Conservation (phyloP, 1,284 basidiomycete species). For the Cystobasidium sp. region DNA sequence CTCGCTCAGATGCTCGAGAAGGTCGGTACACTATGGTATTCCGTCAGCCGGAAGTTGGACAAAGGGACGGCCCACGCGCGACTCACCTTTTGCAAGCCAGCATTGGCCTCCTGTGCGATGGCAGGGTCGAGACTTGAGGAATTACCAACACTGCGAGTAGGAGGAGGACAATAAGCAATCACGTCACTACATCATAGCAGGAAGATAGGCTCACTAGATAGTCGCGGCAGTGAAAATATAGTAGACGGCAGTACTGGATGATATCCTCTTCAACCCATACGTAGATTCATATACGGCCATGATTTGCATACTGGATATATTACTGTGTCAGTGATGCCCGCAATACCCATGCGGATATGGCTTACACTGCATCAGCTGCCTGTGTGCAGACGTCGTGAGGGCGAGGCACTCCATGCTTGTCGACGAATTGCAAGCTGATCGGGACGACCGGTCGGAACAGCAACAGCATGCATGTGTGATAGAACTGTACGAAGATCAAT, state of each 20-base stretch:
- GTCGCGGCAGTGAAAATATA: conserved; percentile 44
- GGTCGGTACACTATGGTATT: conserved; percentile 28
- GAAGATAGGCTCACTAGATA: conserved; percentile 27
- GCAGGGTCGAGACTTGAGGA: conserved; percentile 34
- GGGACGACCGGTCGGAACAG: conserved; percentile 39
- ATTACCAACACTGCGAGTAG: conserved; percentile 34
- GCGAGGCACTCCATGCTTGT: conserved; percentile 37
- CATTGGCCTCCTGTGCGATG: conserved; percentile 28
- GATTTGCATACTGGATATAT: conserved; percentile 20
- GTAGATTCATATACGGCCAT: conserved; percentile 41
- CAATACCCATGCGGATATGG: no score
- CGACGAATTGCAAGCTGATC: conserved; percentile 41
- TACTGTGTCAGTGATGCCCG: no score
- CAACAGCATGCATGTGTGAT: conserved; percentile 38
- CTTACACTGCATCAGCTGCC: conserved; percentile 38
- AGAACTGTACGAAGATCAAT: conserved; percentile 29
- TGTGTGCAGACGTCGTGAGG: conserved; percentile 40
- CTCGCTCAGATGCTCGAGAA: conserved; percentile 40
- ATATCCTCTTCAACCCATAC: conserved; percentile 34
- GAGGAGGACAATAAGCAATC: neutral
- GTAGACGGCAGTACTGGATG: conserved; percentile 42
- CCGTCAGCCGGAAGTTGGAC: neutral
- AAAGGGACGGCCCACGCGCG: neutral
- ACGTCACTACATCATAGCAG: neutral
- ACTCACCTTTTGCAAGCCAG: conserved; percentile 32